Base-by-base conservation (phyloP, 345 rosid genomes). In the Diplotaxis tenuifolia region DNA sequence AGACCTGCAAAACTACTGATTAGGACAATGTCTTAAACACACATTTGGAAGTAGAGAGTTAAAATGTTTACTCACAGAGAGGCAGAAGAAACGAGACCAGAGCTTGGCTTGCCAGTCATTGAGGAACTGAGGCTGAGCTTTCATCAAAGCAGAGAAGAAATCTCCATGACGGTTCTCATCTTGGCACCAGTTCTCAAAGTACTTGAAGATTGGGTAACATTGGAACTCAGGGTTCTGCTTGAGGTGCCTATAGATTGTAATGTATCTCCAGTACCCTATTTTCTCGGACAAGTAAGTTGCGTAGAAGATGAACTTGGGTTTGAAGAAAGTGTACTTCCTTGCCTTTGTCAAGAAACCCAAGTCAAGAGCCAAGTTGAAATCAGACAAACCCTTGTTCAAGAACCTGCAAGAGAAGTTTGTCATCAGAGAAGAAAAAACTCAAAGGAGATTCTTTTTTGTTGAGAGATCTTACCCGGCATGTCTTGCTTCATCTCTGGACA, bases 401-500 rank as follows among this genome's bases (percentile, higher is more conserved):
- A 95, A 95, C 72, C 97, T 94, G 83, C 40, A 34, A 34, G 12
- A 34, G 9, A 1, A 34, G 40, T 34, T 34, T 25, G 28, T 25
- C 28, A 25, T 25, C 28, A 25, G 28, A 25, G 28, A 25, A 25
- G 4, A 25, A 3, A 25, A 25, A 1, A 25, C 28, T 25, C 28
- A 47, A 5, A 57, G 36, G 4, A 2, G 1, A n/a, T n/a, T n/a
- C n/a, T 63, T 18, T 21, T 18, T 65, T 9, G 27, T 16, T 7
- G 18, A 10, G 65, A 55, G 65, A 21, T 49, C 76, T 68, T 88
- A 88, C 96, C 99, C 98, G 4, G 99, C 99, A 83, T 95, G 97
- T 80, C 99, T 90, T 68, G 99, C 99, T 83, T 95, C 99, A 81
- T 95, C 99, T 82, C 98, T 89, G 56, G 99, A 95, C 98, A 92